Conservation (phyloP, 2,329 filamentous ascomycete species). For the Talaromyces sp. region DNA sequence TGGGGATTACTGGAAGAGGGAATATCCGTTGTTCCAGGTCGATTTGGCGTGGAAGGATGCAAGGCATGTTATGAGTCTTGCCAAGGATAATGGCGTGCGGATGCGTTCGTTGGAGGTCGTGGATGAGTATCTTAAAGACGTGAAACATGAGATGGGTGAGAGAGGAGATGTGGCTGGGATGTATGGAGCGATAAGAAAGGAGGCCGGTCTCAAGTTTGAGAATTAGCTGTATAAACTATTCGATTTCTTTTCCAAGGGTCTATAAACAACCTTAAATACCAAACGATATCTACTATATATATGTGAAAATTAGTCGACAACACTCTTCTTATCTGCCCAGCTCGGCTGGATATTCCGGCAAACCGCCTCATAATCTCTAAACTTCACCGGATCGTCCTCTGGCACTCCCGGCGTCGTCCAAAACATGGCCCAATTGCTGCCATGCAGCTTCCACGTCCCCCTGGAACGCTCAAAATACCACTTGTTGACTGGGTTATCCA, state of each 20-base stretch:
- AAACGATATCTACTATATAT: not conserved
- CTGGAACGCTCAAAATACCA: conserved; percentile 95
- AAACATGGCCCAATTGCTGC: conserved; percentile 96
- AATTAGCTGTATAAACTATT: not conserved
- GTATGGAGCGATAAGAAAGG: conserved; percentile 72
- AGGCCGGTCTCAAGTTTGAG: conserved; percentile 54
- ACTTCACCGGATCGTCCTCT: conserved; percentile 44
- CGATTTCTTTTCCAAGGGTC: too few relatives aligned
- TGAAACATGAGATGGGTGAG: conserved; percentile 64
- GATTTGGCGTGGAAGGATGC: conserved; percentile 80
- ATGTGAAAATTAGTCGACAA: conserved; percentile 46
- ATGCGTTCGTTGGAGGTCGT: conserved; percentile 62
- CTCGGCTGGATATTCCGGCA: conserved; percentile 56
- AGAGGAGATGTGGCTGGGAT: conserved; percentile 76
- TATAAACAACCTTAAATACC: not conserved
- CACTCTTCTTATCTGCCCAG: conserved; percentile 40
- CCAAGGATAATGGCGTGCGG: conserved; percentile 55
- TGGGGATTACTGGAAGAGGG: conserved; percentile 70
- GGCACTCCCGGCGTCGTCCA: conserved; percentile 75
- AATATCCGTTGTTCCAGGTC: conserved; percentile 66
- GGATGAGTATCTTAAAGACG: conserved; percentile 61
- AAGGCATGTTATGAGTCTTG: conserved; percentile 65
- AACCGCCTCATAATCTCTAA: conserved; percentile 69
- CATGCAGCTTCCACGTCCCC: conserved; percentile 74
- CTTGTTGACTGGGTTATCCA: conserved; percentile 93